These are phyloP conservation scores for Colletotrichum tamarilloi DNA, from an alignment of 2,329 filamentous ascomycete species.

Conservation along the genomic window DNA sequence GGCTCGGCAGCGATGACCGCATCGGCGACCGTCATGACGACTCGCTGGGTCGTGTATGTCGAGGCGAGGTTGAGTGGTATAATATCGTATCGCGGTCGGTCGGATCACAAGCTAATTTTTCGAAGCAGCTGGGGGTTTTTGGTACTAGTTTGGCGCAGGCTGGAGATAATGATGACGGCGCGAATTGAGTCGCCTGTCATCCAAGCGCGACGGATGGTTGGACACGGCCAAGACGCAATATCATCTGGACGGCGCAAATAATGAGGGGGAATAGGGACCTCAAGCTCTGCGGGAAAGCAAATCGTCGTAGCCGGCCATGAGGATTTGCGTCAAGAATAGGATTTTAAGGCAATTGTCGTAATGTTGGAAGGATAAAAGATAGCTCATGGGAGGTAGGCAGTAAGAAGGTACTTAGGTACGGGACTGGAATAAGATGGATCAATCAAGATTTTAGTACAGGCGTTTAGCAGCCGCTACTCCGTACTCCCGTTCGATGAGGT, in stretches of 20 bases:
- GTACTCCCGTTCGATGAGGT: too few relatives aligned
- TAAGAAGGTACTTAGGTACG: background rate
- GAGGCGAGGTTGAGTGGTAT: background rate
- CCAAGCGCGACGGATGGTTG: constrained; percentile 31
- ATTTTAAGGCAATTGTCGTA: background rate
- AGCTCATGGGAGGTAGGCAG: background rate
- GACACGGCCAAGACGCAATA: constrained; percentile 21
- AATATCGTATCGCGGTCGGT: background rate
- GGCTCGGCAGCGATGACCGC: constrained; percentile 29
- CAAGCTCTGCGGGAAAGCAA: constrained; percentile 1
- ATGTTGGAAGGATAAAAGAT: background rate
- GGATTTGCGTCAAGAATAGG: constrained; percentile 20
- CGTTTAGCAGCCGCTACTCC: constrained; percentile 8
- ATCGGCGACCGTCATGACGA: constrained; percentile 20
- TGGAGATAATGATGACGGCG: constrained; percentile 27
- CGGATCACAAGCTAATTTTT: constrained; percentile 8
- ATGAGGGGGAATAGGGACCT: background rate
- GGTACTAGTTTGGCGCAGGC: constrained; percentile 25
- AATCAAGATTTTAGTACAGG: constrained; percentile 6
- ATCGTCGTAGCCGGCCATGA: constrained; percentile 31
- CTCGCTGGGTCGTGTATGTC: background rate
- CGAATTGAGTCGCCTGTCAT: constrained; percentile 22
- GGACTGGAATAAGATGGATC: background rate
- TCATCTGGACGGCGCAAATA: constrained; percentile 31
- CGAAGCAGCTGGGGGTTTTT: background rate